A percentile compares a stretch with the other conserved stretches of the same genome.
Conservation (phyloP, 352 stramenopile genomes). For the Plasmopara viticola region DNA sequence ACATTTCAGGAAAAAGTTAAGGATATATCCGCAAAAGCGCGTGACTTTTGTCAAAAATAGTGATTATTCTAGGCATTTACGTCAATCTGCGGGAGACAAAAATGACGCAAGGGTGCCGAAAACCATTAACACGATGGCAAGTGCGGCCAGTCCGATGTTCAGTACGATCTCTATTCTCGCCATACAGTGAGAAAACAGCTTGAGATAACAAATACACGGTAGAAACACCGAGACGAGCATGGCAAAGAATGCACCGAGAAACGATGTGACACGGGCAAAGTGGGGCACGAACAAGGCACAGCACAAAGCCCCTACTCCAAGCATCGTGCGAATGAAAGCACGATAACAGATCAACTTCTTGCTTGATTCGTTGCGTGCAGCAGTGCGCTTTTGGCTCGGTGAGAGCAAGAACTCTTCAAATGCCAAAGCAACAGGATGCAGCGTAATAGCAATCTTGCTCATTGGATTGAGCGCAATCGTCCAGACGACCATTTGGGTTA, state of each 20-base stretch:
- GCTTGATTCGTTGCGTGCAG: conserved; percentile 19
- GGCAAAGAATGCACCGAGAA: conserved; percentile 80
- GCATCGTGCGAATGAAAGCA: conserved; percentile 53
- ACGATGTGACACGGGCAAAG: conserved; percentile 80
- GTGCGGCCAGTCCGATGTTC: conserved; percentile 45
- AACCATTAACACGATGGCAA: conserved; percentile 66
- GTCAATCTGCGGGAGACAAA: conserved; percentile 55
- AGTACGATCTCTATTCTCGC: conserved; percentile 42
- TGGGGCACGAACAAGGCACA: conserved; percentile 72
- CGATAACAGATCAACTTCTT: conserved; percentile 44
- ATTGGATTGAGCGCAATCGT: conserved; percentile 83
- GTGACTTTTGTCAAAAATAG: no score
- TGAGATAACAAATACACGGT: conserved; percentile 79
- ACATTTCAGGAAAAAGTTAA: no score
- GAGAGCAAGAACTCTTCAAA: conserved; percentile 71
- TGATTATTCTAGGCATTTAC: neutral
- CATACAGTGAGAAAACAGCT: conserved; percentile 60
- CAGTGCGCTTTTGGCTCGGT: conserved; percentile 26
- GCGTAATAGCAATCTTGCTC: conserved; percentile 84
- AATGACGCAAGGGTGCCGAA: conserved; percentile 77
- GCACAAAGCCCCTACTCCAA: conserved; percentile 48
- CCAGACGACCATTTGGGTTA: conserved; percentile 71
- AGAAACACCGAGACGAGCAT: conserved; percentile 82
- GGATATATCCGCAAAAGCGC: no score
- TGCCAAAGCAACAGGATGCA: conserved; percentile 70